These are phyloP conservation scores for Penicillium bovifimosum DNA, from an alignment of 495 filamentous ascomycete genomes.

Conservation along the genomic window DNA sequence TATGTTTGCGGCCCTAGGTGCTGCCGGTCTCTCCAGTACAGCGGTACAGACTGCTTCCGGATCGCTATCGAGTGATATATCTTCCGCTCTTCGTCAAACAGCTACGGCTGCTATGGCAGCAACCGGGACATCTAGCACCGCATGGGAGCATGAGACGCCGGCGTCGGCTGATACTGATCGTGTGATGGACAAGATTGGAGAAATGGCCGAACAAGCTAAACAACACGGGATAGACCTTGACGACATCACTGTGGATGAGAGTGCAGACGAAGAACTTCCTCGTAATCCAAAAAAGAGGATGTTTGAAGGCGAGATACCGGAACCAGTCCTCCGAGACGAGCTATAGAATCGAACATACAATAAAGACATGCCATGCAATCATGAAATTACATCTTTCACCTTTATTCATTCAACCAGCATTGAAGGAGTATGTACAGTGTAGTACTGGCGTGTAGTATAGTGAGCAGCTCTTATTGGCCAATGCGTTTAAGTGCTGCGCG, in stretches of 20 bases:
- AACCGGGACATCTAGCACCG: conserved; percentile 11
- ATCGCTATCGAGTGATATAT: conserved; percentile 8
- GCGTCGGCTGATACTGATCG: conserved; percentile 28
- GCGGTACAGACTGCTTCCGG: conserved; percentile 25
- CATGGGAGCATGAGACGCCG: conserved; percentile 24
- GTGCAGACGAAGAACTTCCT: conserved; percentile 43
- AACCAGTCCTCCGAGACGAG: conserved; percentile 45
- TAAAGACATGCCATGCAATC: neutral
- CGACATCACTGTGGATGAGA: conserved; percentile 35
- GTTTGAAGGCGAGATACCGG: conserved; percentile 54
- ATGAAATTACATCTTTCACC: neutral
- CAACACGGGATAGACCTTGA: conserved; percentile 23
- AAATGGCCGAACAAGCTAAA: conserved; percentile 50
- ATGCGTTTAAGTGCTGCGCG: conserved; percentile 25
- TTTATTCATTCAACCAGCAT: conserved; percentile 1
- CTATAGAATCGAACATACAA: conserved; percentile 33
- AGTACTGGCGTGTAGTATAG: conserved; percentile 8
- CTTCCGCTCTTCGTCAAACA: conserved; percentile 12
- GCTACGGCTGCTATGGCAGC: conserved; percentile 16
- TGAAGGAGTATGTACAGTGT: neutral
- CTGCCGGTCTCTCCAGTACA: conserved; percentile 33
- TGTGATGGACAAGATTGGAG: conserved; percentile 49
- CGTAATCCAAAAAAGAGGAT: conserved; percentile 79
- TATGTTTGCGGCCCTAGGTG: conserved; percentile 39
- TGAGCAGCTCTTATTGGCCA: conserved; percentile 14